These are phyloP conservation scores for Penicillium tannophilum DNA, from an alignment of 495 filamentous ascomycete genomes.

Conservation along the genomic window DNA sequence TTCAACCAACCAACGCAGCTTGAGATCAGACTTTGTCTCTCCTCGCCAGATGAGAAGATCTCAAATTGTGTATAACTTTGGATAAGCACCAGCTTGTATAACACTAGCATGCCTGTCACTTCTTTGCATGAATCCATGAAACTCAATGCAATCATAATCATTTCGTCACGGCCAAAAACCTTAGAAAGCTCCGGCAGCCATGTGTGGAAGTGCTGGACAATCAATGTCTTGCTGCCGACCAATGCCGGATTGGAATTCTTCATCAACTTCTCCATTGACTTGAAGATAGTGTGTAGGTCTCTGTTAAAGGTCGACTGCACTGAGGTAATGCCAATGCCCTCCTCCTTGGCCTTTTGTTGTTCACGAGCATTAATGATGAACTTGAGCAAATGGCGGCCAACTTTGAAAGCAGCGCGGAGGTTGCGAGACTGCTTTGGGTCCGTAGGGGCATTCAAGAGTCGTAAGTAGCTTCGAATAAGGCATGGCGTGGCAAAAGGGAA, in stretches of 20 bases:
- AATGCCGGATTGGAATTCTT: constrained; percentile 78
- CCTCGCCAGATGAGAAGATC: constrained; percentile 75
- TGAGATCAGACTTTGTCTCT: constrained; percentile 69
- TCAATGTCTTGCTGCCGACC: constrained; percentile 90
- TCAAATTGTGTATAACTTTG: constrained; percentile 82
- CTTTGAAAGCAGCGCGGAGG: constrained; percentile 91
- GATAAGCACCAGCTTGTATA: constrained; percentile 91
- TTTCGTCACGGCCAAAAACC: constrained; percentile 78
- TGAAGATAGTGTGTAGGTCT: constrained; percentile 85
- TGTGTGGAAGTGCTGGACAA: constrained; percentile 94
- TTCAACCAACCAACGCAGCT: constrained; percentile 90
- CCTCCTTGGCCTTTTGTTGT: constrained; percentile 87
- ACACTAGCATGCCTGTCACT: constrained; percentile 89
- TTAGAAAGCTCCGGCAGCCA: constrained; percentile 89
- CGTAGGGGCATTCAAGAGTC: constrained; percentile 75
- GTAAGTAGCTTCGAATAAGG: constrained; percentile 81
- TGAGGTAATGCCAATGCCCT: constrained; percentile 82
- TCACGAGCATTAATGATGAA: constrained; percentile 91
- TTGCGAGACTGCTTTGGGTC: constrained; percentile 80
- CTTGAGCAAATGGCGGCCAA: constrained; percentile 87
- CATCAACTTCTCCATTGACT: constrained; percentile 86
- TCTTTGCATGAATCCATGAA: constrained; percentile 89
- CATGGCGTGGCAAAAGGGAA: constrained; percentile 95
- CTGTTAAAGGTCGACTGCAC: constrained; percentile 76
- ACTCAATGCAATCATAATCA: constrained; percentile 85